These are phyloP conservation scores for Pichia occidentalis DNA, from an alignment of 805 yeast genomes.

Conservation along the genomic window DNA sequence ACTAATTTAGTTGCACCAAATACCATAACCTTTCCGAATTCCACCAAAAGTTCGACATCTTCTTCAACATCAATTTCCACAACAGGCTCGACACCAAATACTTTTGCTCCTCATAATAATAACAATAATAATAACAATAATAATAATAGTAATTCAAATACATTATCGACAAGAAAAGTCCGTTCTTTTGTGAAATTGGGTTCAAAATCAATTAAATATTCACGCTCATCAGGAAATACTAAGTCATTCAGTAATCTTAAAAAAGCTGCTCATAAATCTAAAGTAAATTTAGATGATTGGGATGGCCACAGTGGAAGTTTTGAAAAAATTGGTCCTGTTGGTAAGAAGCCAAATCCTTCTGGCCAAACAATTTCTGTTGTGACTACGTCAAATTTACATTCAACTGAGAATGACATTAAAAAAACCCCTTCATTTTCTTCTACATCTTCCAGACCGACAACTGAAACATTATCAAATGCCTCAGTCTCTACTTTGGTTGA, in stretches of 20 bases:
- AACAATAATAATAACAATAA: slow-evolving; percentile 1
- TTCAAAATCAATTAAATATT: slow-evolving; percentile 10
- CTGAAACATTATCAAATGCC: background rate
- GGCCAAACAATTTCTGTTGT: slow-evolving; percentile 31
- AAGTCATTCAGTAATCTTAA: slow-evolving; percentile 1
- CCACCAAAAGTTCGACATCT: too few species aligned
- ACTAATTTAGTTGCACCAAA: too few species aligned
- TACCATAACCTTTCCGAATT: slow-evolving; percentile 1
- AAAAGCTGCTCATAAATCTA: background rate
- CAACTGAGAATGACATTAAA: slow-evolving; percentile 7
- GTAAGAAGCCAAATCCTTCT: slow-evolving; percentile 29
- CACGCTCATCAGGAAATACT: slow-evolving; percentile 2
- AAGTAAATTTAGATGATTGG: slow-evolving; percentile 6
- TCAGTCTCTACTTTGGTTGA: background rate
- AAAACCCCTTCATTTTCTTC: background rate
- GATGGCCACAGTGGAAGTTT: slow-evolving; percentile 19
- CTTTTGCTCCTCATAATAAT: background rate
- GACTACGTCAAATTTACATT: slow-evolving; percentile 25
- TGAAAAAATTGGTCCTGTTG: slow-evolving; percentile 32
- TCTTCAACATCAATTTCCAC: too few species aligned
- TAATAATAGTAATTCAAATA: too few species aligned
- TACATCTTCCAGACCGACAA: background rate
- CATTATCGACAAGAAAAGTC: slow-evolving; percentile 7
- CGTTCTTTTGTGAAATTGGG: slow-evolving; percentile 11
- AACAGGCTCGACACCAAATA: slow-evolving; percentile 5